Percentiles rank a stretch among this genome's conserved stretches.
Conservation (phyloP, 805 yeast species). For the Phaffomyces thermotolerans region DNA sequence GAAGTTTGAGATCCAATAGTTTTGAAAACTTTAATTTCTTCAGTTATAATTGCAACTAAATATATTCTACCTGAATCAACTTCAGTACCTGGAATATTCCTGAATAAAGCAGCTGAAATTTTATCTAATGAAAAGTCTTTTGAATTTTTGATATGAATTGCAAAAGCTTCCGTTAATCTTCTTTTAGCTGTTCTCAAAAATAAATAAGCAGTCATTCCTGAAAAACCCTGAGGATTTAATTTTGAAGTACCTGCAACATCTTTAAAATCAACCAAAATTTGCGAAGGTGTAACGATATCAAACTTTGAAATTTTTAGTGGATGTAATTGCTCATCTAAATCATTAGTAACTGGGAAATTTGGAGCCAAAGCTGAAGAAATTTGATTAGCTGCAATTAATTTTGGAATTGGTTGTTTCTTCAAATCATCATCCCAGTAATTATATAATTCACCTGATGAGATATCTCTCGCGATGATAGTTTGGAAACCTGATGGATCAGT, state of each 20-base stretch:
- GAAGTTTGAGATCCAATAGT: slow-evolving; percentile 19
- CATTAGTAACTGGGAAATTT: slow-evolving; percentile 49
- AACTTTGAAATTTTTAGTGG: slow-evolving; percentile 43
- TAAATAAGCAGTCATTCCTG: slow-evolving; percentile 66
- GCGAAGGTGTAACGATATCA: slow-evolving; percentile 41
- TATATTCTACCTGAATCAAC: slow-evolving; percentile 59
- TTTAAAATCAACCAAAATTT: slow-evolving; percentile 70
- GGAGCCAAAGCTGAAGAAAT: slow-evolving; percentile 65
- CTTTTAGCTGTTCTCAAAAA: slow-evolving; percentile 57
- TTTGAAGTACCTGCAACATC: slow-evolving; percentile 57
- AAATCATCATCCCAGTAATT: slow-evolving; percentile 25
- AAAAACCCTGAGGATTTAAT: slow-evolving; percentile 57
- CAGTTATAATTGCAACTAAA: slow-evolving; percentile 70
- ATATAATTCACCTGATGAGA: slow-evolving; percentile 49
- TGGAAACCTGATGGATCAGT: slow-evolving; percentile 59
- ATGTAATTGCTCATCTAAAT: slow-evolving; percentile 29
- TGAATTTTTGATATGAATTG: slow-evolving; percentile 53
- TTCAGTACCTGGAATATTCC: slow-evolving; percentile 64
- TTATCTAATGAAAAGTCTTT: slow-evolving; percentile 55
- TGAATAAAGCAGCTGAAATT: slow-evolving; percentile 72
- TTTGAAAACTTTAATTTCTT: slow-evolving; percentile 45
- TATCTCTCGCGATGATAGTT: slow-evolving; percentile 59
- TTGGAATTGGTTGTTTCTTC: slow-evolving; percentile 37
- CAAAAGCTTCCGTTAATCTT: slow-evolving; percentile 73
- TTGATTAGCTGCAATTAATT: slow-evolving; percentile 59